Base-by-base conservation (phyloP, 2,329 filamentous ascomycete species). In the Cladorrhinum sp. region DNA sequence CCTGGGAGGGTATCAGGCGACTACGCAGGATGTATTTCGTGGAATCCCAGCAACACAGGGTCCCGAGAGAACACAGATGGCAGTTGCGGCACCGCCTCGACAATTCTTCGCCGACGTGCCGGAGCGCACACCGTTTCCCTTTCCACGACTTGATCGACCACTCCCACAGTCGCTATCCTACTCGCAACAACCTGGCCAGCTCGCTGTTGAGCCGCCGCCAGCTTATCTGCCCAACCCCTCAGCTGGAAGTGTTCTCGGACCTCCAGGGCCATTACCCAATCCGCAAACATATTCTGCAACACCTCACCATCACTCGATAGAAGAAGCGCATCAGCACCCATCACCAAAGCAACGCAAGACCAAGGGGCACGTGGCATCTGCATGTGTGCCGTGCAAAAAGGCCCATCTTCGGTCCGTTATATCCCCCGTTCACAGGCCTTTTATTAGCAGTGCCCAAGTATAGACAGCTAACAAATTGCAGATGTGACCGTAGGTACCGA, bases 381-480 rank as follows among this genome's bases (percentile, higher is more conserved):
- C 91, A 24, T 95, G 91, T 72, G 87, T 93, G 66, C 91, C 92
- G 62, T 95, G 91, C 77, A 93, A 93, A 73, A 87, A 86, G 73
- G 91, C 91, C 38, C 91, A 95, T 82, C 81, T 95, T 65, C 81
- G 85, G 84, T 87, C 66, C 49, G 68, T 69, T 54, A 45, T 23
- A 45, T 32, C 41, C 41, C 57, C 61, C 54, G 27, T 32, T 23
- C n/a, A n/a, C 50, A 51, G 12, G n/a, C 36, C 54, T 23, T 8
- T 57, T 27, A 16, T 12, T 3, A n/a, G n/a, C 18, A 22, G 55
- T 12, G 41, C 29, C 48, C 48, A 58, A 62, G 61, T 48, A 49
- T 49, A 53, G 29, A 56, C 67, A 74, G 50, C 62, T 79, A 71
- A 79, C 71, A 50, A 58, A 27, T 64, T 63, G 54, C 65, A 87